Percentiles rank a stretch among this genome's conserved stretches.
Evolutionary conservation across 202 grass and related monocot genomes (phyloP).

Genomic region (Alloteropsis angusta): DNA sequence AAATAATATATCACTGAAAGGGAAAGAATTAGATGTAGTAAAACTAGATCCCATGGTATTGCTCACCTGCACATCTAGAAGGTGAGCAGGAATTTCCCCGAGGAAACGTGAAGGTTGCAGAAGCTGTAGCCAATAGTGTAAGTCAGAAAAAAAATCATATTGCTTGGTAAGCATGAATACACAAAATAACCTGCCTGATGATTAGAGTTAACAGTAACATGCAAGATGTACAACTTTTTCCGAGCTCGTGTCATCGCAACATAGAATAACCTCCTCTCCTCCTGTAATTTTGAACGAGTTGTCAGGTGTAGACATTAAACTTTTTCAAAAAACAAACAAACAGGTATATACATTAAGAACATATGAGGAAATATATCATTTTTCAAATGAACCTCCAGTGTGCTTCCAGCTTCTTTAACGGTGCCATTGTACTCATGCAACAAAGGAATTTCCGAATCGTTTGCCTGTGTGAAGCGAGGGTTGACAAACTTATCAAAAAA

Average conservation of each 20-base stretch:
- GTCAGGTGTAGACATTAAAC: too few species aligned
- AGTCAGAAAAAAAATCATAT: constrained; percentile 12
- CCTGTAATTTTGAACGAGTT: constrained; percentile 48
- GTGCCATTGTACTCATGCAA: constrained; percentile 74
- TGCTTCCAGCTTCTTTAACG: constrained; percentile 43
- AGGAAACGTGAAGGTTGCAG: constrained; percentile 89
- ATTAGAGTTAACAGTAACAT: constrained; percentile 66
- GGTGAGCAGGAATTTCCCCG: constrained; percentile 69
- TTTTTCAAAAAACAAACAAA: too few species aligned
- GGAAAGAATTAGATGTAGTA: background rate
- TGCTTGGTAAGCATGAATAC: constrained; percentile 7
- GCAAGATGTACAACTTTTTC: constrained; percentile 79
- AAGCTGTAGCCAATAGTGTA: constrained; percentile 46
- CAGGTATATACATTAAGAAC: constrained; percentile 11
- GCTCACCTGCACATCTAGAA: constrained; percentile 74
- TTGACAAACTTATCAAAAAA: background rate
- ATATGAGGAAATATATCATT: constrained; percentile 6
- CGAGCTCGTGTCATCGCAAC: constrained; percentile 91
- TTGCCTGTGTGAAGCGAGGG: constrained; percentile 44
- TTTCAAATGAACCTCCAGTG: constrained; percentile 52
- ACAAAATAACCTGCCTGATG: constrained; percentile 50
- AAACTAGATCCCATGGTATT: constrained; percentile 16
- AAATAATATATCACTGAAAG: background rate
- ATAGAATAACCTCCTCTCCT: constrained; percentile 90
- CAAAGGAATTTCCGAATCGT: constrained; percentile 91